phyloP scores from a whole-genome alignment of 2,329 filamentous ascomycete genomes.

The Helotiales sp. region DNA sequence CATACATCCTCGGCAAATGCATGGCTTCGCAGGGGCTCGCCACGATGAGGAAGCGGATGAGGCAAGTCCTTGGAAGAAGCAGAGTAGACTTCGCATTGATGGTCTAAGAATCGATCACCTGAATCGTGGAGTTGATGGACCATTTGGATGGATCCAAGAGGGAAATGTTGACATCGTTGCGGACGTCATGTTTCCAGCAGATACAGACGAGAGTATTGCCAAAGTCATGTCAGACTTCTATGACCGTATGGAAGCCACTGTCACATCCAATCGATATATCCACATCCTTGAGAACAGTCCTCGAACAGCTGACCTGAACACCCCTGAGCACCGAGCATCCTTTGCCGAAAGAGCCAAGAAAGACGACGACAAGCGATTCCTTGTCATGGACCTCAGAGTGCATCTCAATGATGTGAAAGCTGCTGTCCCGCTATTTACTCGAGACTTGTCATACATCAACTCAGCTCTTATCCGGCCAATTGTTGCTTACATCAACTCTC shows the following conservation, averaged over 20 bases:
- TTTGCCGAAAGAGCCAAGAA: constrained; percentile 29
- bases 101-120: constrained; percentile 93
- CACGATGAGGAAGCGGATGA: constrained; percentile 58
- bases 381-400: constrained; percentile 93
- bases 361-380: constrained; percentile 68
- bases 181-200: constrained; percentile 90
- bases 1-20: constrained; percentile 90
- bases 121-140: constrained; percentile 88
- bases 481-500: constrained; percentile 96
- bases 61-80: constrained; percentile 86
- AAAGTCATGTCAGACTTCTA: constrained; percentile 98
- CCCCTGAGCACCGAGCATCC: constrained; percentile 27
- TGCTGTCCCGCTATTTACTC: constrained; percentile 88
- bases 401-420: constrained; percentile 94
- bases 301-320: constrained; percentile 32
- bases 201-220: constrained; percentile 82
- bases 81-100: constrained; percentile 88
- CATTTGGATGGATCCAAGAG: constrained; percentile 97
- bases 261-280: constrained; percentile 72
- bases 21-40: constrained; percentile 70
- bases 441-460: constrained; percentile 91
- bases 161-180: constrained; percentile 96
- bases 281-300: constrained; percentile 51
- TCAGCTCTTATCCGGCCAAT: constrained; percentile 94
- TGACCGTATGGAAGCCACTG: constrained; percentile 90